Base-by-base conservation (phyloP, 2,329 filamentous ascomycete genomes). In the Trichoderma breve region DNA sequence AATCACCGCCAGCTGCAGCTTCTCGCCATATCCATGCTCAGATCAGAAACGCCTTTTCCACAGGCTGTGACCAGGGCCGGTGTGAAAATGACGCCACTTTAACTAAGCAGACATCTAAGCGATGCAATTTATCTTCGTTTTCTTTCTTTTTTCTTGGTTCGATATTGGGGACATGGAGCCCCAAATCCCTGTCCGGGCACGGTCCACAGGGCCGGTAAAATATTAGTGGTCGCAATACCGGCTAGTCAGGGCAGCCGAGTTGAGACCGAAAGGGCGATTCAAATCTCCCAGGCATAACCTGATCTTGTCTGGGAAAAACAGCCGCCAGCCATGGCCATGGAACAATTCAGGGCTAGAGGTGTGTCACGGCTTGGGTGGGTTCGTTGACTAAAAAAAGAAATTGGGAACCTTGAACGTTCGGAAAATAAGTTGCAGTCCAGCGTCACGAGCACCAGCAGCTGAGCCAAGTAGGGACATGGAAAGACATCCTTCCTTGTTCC, bases 191-290 rank as follows among this genome's bases (percentile, higher is more conserved):
- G 66, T 70, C 21, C 39, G 53, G 36, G 66, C 66, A 70, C 66
- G 66, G 66, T 36, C 66, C 66, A 70, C 28, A 51, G 34, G 3
- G 66, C 55, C 66, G 66, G 57, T 70, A 70, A 53, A 70, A 70
- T 47, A 70, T 53, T 32, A n/a, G 39, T 43, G 39, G 39, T 62
- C 66, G 66, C 30, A 70, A 70, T 70, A 61, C 61, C 57, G 39
- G 66, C 57, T 62, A 70, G 66, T 70, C 66, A 70, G 57, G 66
- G 66, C 66, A 70, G 66, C 66, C 66, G 66, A 69, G 57, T 69
- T 70, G 66, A 70, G 66, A 70, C 66, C 66, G 66, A 70, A 61
- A 62, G 26, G 26, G 24, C 55, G 39, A 70, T 61, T 53, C 57
- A 62, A 39, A 43, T 43, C 55, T 36, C 57, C 53, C 66, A 70